Percentiles rank a stretch among this genome's conserved stretches.
Evolutionary conservation across 2,329 filamentous ascomycete genomes (phyloP).

Genomic region (Talaromyces marneffei): DNA sequence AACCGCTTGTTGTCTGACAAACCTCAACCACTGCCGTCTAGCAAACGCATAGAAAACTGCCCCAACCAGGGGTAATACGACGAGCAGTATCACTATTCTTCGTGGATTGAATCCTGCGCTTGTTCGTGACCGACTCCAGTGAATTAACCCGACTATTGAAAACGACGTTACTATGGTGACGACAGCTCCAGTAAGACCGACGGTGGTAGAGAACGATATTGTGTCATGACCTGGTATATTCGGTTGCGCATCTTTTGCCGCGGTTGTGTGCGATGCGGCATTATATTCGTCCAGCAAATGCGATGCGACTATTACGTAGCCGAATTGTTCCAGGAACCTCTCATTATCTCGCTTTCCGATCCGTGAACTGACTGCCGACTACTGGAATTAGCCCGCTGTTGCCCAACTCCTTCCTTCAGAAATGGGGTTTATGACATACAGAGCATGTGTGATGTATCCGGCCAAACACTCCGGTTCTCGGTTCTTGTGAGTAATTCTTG

Average conservation of each 20-base stretch:
- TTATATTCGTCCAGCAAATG: constrained; percentile 68
- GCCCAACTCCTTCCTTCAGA: not conserved
- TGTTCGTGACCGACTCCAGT: constrained; percentile 61
- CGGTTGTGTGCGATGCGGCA: constrained; percentile 37
- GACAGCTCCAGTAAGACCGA: constrained; percentile 60
- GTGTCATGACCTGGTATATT: constrained; percentile 27
- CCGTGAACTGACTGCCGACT: constrained; percentile 32
- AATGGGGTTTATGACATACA: not conserved
- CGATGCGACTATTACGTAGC: constrained; percentile 87
- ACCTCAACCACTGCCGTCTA: constrained; percentile 73
- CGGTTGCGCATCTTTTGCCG: constrained; percentile 26
- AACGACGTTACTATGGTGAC: constrained; percentile 60
- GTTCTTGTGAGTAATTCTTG: constrained; percentile 19
- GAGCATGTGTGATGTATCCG: constrained; percentile 11
- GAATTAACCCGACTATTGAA: constrained; percentile 59
- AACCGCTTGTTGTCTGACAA: constrained; percentile 68
- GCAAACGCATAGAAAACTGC: constrained; percentile 65
- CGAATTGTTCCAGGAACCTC: constrained; percentile 84
- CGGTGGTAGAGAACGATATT: constrained; percentile 37
- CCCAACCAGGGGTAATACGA: constrained; percentile 48
- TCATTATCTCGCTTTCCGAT: constrained; percentile 73
- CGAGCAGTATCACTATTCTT: constrained; percentile 35
- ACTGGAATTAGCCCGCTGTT: constrained; percentile 2
- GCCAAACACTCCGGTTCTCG: constrained; percentile 1
- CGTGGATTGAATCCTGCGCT: constrained; percentile 35